These are phyloP conservation scores for Clonostachys sp. DNA, from an alignment of 2,329 filamentous ascomycete species.

Conservation along the genomic window DNA sequence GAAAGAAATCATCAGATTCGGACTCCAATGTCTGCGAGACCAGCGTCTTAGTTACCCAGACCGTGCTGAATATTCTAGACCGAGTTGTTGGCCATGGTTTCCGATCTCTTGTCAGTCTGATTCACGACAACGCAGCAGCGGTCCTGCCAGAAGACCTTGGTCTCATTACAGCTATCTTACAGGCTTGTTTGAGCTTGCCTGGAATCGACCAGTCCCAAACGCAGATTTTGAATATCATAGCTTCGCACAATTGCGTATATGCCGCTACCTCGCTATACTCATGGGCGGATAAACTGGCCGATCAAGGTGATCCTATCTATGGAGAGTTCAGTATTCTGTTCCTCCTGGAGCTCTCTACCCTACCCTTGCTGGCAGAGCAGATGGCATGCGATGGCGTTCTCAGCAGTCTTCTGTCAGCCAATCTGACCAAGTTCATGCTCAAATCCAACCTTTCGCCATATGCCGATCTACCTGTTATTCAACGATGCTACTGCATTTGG, in stretches of 20 bases:
- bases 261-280: constrained; percentile 86
- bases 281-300: constrained; percentile 81
- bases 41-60: constrained; percentile 45
- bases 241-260: constrained; percentile 68
- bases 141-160: constrained; percentile 75
- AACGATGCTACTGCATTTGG: constrained; percentile 87
- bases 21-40: not conserved
- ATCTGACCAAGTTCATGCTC: constrained; percentile 72
- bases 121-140: constrained; percentile 57
- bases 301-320: constrained; percentile 81
- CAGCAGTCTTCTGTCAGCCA: constrained; percentile 73
- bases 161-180: constrained; percentile 81
- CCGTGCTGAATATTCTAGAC: constrained; percentile 75
- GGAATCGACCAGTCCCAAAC: constrained; percentile 67
- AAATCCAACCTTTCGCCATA: constrained; percentile 71
- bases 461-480: constrained; percentile 61
- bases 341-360: constrained; percentile 78
- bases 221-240: constrained; percentile 67
- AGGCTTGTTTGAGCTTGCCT: constrained; percentile 76
- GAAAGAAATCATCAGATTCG: constrained; percentile 13
- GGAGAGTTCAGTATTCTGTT: constrained; percentile 89
- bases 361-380: constrained; percentile 80
- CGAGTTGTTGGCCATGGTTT: constrained; percentile 78
- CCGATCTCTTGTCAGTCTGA: constrained; percentile 70
- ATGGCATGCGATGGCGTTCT: constrained; percentile 85